Evolutionary conservation across 805 yeast species (phyloP).

Genomic region (Lipomyces kockii): DNA sequence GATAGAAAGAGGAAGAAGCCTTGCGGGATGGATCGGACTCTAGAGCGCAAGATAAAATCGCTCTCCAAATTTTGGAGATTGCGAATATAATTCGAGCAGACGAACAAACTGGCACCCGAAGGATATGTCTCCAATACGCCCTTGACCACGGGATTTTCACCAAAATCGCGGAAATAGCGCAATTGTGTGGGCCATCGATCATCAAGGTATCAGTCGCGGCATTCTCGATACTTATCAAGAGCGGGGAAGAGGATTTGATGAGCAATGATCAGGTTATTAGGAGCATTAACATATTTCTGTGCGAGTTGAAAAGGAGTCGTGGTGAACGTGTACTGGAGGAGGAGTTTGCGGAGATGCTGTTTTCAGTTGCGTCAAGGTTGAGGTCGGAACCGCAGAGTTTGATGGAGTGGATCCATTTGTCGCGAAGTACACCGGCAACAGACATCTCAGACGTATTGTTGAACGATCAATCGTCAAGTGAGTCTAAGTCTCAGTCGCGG

Average conservation of each 20-base stretch:
- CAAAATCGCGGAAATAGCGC: slow-evolving; percentile 25
- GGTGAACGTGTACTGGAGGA: slow-evolving; percentile 27
- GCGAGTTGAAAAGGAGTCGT: slow-evolving; percentile 18
- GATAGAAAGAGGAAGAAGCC: slow-evolving; percentile 23
- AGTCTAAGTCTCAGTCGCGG: background rate
- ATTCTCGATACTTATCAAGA: slow-evolving; percentile 24
- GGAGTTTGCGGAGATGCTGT: slow-evolving; percentile 34
- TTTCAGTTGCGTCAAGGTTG: slow-evolving; percentile 33
- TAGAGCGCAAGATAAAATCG: slow-evolving; percentile 18
- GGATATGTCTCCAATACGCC: slow-evolving; percentile 29
- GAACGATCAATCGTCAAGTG: background rate
- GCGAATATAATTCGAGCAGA: slow-evolving; percentile 25
- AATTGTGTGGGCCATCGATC: slow-evolving; percentile 21
- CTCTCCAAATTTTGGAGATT: slow-evolving; percentile 16
- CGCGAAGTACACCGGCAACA: background rate
- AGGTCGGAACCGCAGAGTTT: slow-evolving; percentile 34
- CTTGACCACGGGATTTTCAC: slow-evolving; percentile 33
- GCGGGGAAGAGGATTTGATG: slow-evolving; percentile 32
- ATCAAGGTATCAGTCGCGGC: slow-evolving; percentile 26
- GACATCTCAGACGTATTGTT: background rate
- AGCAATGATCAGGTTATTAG: slow-evolving; percentile 28
- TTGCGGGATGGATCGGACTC: slow-evolving; percentile 14
- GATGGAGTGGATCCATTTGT: slow-evolving; percentile 28
- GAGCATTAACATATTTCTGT: slow-evolving; percentile 24
- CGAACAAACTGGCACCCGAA: slow-evolving; percentile 19